Evolutionary conservation across 148 eudicot species (phyloP), one percentile per base, ranked within the genome.

Genomic region (Pouteria glomerata): DNA sequence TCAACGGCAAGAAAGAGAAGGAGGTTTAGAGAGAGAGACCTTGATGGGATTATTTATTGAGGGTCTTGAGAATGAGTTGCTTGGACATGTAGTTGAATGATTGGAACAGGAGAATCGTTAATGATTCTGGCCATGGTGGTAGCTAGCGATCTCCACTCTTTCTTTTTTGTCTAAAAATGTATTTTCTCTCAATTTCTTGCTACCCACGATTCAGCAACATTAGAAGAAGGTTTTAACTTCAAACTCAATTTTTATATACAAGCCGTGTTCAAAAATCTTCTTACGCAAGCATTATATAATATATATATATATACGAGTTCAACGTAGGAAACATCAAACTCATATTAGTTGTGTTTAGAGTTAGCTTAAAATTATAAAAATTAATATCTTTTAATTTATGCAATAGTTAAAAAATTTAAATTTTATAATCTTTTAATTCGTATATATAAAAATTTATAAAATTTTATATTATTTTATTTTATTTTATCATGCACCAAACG

Each of bases 81-180:
- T 23, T 77, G 73, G 59, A 66, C 14, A 45, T 74, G 70, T 27
- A 64, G 76, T 8, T 55, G 69, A 3, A 53, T 66, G 8, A 27
- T 44, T 59, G 58, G 72, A 31, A 55, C 30, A 51, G 57, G 58
- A 47, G 58, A n/a, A 39, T 70, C 59, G 39, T 72, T 66, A 60
- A 35, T 66, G 63, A 79, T 58, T 73, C 80, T 76, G 52, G 78
- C 61, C 78, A 82, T 73, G 59, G 14, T 23, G 23, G n/a, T 10
- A 69, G 69, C 52, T 2, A 27, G 62, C 14, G 72, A 53, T 70
- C 18, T 57, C n/a, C 55, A 42, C 12, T 14, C 2, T 57, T 42
- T 29, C n/a, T 14, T 44, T 58, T 0, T n/a, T 14, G 24, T 51
- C 4, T 10, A 45, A 3, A 23, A 19, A 1, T 45, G 24, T 23